Base-by-base conservation (phyloP, 2,329 filamentous ascomycete species). In the Lachnellula occidentalis region DNA sequence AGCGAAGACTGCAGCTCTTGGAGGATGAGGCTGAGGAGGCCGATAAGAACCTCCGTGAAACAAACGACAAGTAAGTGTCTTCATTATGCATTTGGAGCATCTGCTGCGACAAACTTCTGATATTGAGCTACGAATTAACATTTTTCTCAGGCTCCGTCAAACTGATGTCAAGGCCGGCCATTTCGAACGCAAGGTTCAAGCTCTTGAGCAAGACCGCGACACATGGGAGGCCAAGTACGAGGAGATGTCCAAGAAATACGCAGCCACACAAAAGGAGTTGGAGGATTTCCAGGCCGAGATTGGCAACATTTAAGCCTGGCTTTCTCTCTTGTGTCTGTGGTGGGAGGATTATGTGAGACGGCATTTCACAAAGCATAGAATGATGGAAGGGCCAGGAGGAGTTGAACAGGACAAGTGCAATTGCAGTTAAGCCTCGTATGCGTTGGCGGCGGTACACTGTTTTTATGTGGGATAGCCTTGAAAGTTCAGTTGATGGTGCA, bases 101-200 rank as follows among this genome's bases (percentile, higher is more conserved):
- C 31, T 4, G 21, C 11, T 46, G 45, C 19, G 52, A 34, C 54
- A 31, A 31, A 37, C 48, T 56, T 15, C 45, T 34, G 43, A 55
- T 19, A 47, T 42, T 58, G 47, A 46, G 14, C 37, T 47, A 45
- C 58, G 66, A 57, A 54, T 51, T 58, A 43, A 60, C 45, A 11
- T 4, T 31, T 48, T 4, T 54, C 55, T 62, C 66, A 99, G 94
- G 79, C 90, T 97, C 71, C 92, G 94, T 74, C 92, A 96, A 79
- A 96, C 94, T 77, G 94, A 99, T 73, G 91, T 97, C 78, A 97
- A 97, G 82, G 92, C 92, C 70, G 94, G 92, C 69, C 92, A 99
- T 80, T 97, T 92, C 76, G 94, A 99, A 80, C 94, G 94, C 77
- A 97, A 97, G 82, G 94, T 97, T 66, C 90, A 96, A 76, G 92